These are phyloP conservation scores for Chaetomium strumarium DNA, from an alignment of 2,329 filamentous ascomycete genomes.

Conservation along the genomic window DNA sequence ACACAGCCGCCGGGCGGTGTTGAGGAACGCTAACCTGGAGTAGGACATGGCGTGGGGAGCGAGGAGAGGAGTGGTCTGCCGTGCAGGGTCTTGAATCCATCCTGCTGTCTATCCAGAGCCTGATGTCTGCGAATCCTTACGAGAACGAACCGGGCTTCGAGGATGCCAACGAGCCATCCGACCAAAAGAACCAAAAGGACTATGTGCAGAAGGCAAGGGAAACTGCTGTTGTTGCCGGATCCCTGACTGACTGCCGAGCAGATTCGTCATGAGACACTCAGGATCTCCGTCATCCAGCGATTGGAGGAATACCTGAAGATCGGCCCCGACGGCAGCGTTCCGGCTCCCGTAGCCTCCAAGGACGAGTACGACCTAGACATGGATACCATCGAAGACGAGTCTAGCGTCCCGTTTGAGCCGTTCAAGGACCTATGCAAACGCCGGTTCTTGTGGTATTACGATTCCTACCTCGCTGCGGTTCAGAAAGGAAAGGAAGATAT, in stretches of 20 bases:
- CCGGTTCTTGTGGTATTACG: slow-evolving; percentile 93
- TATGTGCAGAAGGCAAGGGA: slow-evolving; percentile 74
- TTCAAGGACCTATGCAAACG: slow-evolving; percentile 89
- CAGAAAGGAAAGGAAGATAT: slow-evolving; percentile 59
- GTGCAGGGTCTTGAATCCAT: slow-evolving; percentile 94
- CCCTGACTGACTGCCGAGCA: slow-evolving; percentile 33
- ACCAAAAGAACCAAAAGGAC: slow-evolving; percentile 66
- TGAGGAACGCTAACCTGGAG: slow-evolving; percentile 14
- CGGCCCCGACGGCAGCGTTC: slow-evolving; percentile 42
- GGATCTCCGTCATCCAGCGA: slow-evolving; percentile 78
- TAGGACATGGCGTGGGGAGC: slow-evolving; percentile 88
- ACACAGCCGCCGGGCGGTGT: neutral
- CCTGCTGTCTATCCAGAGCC: slow-evolving; percentile 88
- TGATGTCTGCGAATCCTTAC: slow-evolving; percentile 91
- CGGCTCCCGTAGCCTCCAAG: slow-evolving; percentile 28
- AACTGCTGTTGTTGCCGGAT: neutral
- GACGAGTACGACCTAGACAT: slow-evolving; percentile 44
- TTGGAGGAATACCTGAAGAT: slow-evolving; percentile 75
- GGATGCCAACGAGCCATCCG: slow-evolving; percentile 57
- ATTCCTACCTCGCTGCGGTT: slow-evolving; percentile 72
- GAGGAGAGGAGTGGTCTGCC: slow-evolving; percentile 92
- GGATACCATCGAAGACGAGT: slow-evolving; percentile 45
- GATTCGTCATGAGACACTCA: slow-evolving; percentile 86
- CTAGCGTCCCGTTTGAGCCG: slow-evolving; percentile 62
- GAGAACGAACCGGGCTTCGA: slow-evolving; percentile 96